Conservation (phyloP, 2,329 filamentous ascomycete genomes). For the Scedosporium boydii region DNA sequence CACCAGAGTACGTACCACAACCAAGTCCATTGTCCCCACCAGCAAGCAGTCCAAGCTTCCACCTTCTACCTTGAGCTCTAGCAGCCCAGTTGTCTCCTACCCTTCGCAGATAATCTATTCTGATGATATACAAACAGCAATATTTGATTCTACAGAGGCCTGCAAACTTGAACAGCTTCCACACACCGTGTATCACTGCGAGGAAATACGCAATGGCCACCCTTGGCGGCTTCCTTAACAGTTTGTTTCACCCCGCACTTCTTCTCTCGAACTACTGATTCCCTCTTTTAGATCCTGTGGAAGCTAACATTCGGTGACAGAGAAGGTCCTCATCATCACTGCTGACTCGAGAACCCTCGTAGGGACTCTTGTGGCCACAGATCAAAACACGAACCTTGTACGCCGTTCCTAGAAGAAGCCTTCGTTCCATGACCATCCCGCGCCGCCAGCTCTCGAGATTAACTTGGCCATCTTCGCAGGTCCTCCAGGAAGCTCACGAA, state of each 20-base stretch:
- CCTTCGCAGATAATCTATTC: no score
- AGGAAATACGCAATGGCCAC: conserved; percentile 27
- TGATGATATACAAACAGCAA: no score
- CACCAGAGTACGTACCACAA: no score
- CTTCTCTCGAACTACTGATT: neutral
- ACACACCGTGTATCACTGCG: neutral
- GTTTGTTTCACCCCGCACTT: conserved; percentile 17
- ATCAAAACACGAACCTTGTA: conserved; percentile 84
- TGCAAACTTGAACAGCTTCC: neutral
- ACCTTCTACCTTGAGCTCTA: no score
- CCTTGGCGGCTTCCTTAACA: conserved; percentile 35
- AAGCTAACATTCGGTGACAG: conserved; percentile 33
- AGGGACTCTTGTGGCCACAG: conserved; percentile 75
- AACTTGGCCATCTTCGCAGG: conserved; percentile 30
- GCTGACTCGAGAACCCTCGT: conserved; percentile 81
- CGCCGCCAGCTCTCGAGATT: conserved; percentile 1
- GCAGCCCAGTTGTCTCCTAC: no score
- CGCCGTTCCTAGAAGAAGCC: conserved; percentile 11
- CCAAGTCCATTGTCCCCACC: no score
- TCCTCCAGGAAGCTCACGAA: conserved; percentile 74
- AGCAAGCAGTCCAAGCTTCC: no score
- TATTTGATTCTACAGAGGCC: neutral
- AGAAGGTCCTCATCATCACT: conserved; percentile 86
- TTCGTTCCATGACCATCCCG: neutral
- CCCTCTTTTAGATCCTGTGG: neutral